Conservation (phyloP, 805 yeast genomes). For the Spathaspora arborariae region DNA sequence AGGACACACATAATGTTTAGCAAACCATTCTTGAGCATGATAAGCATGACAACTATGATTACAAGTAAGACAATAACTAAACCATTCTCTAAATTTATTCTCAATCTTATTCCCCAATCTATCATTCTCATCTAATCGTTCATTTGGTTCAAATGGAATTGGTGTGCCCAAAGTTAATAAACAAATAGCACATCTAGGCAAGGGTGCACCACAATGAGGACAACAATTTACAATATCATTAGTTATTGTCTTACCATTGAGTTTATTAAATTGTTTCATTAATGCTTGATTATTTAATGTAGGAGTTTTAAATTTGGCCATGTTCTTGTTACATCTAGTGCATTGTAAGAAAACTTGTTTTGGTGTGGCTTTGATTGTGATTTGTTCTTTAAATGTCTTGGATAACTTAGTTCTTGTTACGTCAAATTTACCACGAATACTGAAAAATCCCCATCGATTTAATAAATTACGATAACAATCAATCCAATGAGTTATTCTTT, state of each 20-base stretch:
- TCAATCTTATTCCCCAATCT: slow-evolving; percentile 24
- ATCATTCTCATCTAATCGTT: slow-evolving; percentile 21
- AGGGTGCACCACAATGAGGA: slow-evolving; percentile 81
- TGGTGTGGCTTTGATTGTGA: slow-evolving; percentile 50
- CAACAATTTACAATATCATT: slow-evolving; percentile 42
- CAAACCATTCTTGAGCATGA: slow-evolving; percentile 96
- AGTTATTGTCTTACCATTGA: slow-evolving; percentile 11
- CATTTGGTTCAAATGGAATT: slow-evolving; percentile 41
- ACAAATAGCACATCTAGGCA: slow-evolving; percentile 91
- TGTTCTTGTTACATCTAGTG: slow-evolving; percentile 72
- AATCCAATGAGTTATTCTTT: slow-evolving; percentile 75
- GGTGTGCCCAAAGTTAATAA: slow-evolving; percentile 72
- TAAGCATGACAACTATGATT: slow-evolving; percentile 94
- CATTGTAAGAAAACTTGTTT: slow-evolving; percentile 82
- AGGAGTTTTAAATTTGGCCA: slow-evolving; percentile 35
- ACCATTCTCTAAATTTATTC: slow-evolving; percentile 69
- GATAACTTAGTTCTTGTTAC: slow-evolving; percentile 70
- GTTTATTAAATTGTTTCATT: slow-evolving; percentile 34
- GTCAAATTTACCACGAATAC: slow-evolving; percentile 80
- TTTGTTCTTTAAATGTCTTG: slow-evolving; percentile 43
- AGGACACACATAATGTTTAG: slow-evolving; percentile 83
- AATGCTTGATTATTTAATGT: slow-evolving; percentile 14
- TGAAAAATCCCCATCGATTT: slow-evolving; percentile 77
- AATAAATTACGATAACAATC: slow-evolving; percentile 62
- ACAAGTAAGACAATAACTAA: slow-evolving; percentile 85